A percentile compares a stretch with the other conserved stretches of the same genome.
Evolutionary conservation across 2,329 filamentous ascomycete species (phyloP).

Genomic region (Apiospora marii): DNA sequence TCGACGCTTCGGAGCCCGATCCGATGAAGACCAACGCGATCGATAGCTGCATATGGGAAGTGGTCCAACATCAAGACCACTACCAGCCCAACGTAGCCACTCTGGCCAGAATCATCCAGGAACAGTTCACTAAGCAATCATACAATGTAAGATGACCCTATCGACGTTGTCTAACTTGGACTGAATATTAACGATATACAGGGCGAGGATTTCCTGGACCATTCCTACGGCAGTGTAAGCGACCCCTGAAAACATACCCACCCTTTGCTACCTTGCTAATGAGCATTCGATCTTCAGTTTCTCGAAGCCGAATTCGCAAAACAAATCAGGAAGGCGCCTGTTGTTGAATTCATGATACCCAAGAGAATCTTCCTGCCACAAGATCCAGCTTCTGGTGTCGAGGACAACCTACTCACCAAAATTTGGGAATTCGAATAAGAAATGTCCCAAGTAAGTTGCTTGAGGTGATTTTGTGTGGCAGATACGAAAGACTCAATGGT

Average conservation of each 20-base stretch:
- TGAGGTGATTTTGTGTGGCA: not conserved
- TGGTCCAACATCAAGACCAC: constrained; percentile 88
- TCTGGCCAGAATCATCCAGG: constrained; percentile 89
- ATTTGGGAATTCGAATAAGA: constrained; percentile 64
- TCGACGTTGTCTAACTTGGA: not conserved
- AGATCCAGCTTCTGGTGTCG: constrained; percentile 53
- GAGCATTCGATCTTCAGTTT: constrained; percentile 59
- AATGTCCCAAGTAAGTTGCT: not conserved
- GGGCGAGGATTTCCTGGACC: constrained; percentile 92
- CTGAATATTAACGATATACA: not conserved
- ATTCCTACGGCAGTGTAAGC: constrained; percentile 83
- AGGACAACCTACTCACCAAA: constrained; percentile 65
- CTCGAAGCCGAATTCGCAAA: constrained; percentile 85
- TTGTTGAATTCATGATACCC: constrained; percentile 93
- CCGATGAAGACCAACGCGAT: constrained; percentile 88
- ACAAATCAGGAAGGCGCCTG: constrained; percentile 83
- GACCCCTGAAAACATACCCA: not conserved
- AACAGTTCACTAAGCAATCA: constrained; percentile 95
- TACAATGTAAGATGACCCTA: constrained; percentile 64
- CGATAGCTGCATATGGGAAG: constrained; percentile 93
- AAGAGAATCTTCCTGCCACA: constrained; percentile 76
- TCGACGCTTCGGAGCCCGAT: constrained; percentile 76
- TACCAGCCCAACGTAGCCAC: constrained; percentile 98
- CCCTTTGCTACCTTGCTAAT: not conserved
- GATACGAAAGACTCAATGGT: not conserved